Percentiles rank a stretch among this genome's conserved stretches.
Evolutionary conservation across 1,284 basidiomycete species (phyloP).

Genomic region (Rhodotorula sp.): DNA sequence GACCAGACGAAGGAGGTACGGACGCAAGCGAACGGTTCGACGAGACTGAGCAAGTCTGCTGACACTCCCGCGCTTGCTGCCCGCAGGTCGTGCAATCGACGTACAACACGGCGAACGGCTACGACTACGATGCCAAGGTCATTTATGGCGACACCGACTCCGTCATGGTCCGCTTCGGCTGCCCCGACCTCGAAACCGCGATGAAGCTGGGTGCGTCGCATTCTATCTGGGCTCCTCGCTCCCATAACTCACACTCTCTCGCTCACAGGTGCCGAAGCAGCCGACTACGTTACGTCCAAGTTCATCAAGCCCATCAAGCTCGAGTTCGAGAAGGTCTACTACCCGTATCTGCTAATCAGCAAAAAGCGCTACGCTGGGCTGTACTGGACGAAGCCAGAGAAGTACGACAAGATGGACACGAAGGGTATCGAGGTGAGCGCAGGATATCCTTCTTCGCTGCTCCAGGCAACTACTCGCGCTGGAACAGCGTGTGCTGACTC

Average conservation of each 20-base stretch:
- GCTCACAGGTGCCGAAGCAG: slow-evolving; percentile 78
- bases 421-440: slow-evolving; percentile 87
- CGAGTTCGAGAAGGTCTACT: slow-evolving; percentile 98
- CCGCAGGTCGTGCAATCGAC: slow-evolving; percentile 78
- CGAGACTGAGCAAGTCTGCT: background rate
- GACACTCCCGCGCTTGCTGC: background rate
- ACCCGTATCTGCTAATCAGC: slow-evolving; percentile 90
- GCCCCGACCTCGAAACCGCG: slow-evolving; percentile 73
- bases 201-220: slow-evolving; percentile 75
- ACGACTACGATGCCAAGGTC: slow-evolving; percentile 79
- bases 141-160: slow-evolving; percentile 98
- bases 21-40: background rate
- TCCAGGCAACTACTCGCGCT: too few species aligned
- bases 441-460: too few species aligned
- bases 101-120: slow-evolving; percentile 80
- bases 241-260: background rate
- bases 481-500: background rate
- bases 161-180: slow-evolving; percentile 94
- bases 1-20: slow-evolving; percentile 82
- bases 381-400: slow-evolving; percentile 90
- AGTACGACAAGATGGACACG: slow-evolving; percentile 97
- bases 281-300: slow-evolving; percentile 83
- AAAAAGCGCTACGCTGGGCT: slow-evolving; percentile 96
- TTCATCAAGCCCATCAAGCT: slow-evolving; percentile 94
- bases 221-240: background rate